phyloP scores from a whole-genome alignment of 73 alveolate species.

The Breviolum minutum region DNA sequence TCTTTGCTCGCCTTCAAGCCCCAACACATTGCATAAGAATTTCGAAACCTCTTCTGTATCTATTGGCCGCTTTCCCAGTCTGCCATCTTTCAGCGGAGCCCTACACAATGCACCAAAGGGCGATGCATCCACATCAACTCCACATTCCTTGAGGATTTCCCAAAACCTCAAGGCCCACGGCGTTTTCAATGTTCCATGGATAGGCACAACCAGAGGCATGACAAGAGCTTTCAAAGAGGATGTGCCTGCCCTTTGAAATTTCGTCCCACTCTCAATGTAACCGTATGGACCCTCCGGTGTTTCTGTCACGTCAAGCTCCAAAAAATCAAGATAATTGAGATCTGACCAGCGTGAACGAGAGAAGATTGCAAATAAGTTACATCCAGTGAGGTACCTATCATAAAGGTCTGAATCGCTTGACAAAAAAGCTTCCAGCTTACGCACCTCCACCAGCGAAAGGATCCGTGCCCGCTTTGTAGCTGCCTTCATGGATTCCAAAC shows the following conservation, averaged over 20 bases:
- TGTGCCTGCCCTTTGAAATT: background rate
- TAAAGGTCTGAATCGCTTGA: background rate
- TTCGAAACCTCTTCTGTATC: too few species aligned
- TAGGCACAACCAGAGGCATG: slow-evolving; percentile 31
- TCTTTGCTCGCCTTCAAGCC: too few species aligned
- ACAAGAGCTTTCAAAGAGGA: background rate
- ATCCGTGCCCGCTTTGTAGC: background rate
- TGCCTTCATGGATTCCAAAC: background rate
- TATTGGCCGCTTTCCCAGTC: too few species aligned
- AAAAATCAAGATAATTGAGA: background rate
- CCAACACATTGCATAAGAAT: too few species aligned
- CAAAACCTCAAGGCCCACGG: too few species aligned
- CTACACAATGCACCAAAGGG: too few species aligned
- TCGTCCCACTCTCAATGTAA: background rate
- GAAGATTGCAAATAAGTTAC: background rate
- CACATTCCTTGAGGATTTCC: too few species aligned
- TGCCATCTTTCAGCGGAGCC: too few species aligned
- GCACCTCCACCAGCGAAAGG: background rate
- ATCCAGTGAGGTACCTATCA: background rate
- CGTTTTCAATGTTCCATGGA: background rate
- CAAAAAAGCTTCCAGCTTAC: background rate
- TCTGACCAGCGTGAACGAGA: background rate
- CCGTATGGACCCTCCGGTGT: background rate
- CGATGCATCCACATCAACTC: too few species aligned
- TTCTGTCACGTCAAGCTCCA: background rate